Conservation (phyloP, 75 land plant genomes). For the Larix kaempferi region DNA sequence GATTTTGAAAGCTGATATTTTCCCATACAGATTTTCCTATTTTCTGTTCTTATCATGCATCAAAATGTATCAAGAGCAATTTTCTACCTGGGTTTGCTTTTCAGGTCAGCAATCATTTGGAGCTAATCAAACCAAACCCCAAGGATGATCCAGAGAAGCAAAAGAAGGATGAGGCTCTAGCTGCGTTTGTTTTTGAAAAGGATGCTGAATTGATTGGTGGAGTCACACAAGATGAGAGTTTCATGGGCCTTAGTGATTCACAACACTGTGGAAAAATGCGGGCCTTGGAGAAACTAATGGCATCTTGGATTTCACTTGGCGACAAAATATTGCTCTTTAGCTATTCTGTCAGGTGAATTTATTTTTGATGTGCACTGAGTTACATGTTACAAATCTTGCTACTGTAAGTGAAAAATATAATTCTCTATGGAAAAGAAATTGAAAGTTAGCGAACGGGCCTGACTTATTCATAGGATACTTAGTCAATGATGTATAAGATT, state of each 20-base stretch:
- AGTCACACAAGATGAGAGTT: conserved; percentile 69
- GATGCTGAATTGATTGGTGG: conserved; percentile 85
- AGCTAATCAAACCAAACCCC: conserved; percentile 88
- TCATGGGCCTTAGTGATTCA: conserved; percentile 83
- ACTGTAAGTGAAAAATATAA: background rate
- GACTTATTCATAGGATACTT: too few species aligned
- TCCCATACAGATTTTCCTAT: background rate
- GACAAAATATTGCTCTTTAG: conserved; percentile 95
- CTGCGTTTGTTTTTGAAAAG: conserved; percentile 68
- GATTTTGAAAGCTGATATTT: background rate
- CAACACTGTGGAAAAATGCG: conserved; percentile 96
- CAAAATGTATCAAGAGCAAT: background rate
- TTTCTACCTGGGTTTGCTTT: conserved; percentile 5
- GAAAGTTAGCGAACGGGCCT: too few species aligned
- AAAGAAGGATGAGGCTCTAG: conserved; percentile 75
- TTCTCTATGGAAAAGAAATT: background rate
- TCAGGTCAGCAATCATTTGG: conserved; percentile 96
- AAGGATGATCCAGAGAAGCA: conserved; percentile 84
- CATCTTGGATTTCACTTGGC: conserved; percentile 63
- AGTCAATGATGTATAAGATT: too few species aligned
- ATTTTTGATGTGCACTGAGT: background rate
- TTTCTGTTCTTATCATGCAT: background rate
- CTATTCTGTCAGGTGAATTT: conserved; percentile 85
- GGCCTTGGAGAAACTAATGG: conserved; percentile 72
- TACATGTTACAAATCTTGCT: background rate